phyloP scores from a whole-genome alignment of 78 protist species.

The Guillardia theta region DNA sequence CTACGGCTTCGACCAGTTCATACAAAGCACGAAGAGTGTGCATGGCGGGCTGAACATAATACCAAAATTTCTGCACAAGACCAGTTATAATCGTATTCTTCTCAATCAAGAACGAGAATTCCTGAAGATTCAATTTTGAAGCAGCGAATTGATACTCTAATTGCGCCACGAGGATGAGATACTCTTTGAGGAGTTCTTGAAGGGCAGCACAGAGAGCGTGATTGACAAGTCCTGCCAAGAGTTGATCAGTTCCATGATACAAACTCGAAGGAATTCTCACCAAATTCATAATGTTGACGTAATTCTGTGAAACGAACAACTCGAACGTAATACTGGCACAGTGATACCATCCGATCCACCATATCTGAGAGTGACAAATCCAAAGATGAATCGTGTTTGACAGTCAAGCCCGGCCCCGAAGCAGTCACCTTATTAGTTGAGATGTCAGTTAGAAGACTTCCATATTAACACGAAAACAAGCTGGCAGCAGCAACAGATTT shows the following conservation, averaged over 20 bases:
- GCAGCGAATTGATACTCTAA: background rate
- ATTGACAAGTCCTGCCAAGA: background rate
- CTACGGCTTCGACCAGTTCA: background rate
- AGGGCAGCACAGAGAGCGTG: slow-evolving; percentile 5
- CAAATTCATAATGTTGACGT: slow-evolving; percentile 8
- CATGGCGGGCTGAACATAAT: slow-evolving; percentile 30
- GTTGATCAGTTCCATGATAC: background rate
- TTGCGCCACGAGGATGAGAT: slow-evolving; percentile 13
- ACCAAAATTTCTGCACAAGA: slow-evolving; percentile 3
- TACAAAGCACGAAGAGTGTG: background rate
- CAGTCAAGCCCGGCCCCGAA: background rate
- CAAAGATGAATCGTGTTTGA: background rate
- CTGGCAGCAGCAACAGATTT: no score
- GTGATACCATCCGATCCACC: background rate
- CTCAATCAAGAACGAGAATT: background rate
- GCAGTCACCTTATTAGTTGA: no score
- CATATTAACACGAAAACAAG: no score
- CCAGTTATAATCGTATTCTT: background rate
- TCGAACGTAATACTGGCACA: background rate
- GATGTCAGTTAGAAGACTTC: no score
- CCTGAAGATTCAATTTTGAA: background rate
- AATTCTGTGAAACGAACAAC: background rate
- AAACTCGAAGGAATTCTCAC: background rate
- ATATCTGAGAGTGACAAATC: slow-evolving; percentile 19
- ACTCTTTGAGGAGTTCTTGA: background rate